Evolutionary conservation across 1,139 yeast genomes (phyloP), one percentile per base, ranked within the genome.

Genomic region (Suhomyces maxii): DNA sequence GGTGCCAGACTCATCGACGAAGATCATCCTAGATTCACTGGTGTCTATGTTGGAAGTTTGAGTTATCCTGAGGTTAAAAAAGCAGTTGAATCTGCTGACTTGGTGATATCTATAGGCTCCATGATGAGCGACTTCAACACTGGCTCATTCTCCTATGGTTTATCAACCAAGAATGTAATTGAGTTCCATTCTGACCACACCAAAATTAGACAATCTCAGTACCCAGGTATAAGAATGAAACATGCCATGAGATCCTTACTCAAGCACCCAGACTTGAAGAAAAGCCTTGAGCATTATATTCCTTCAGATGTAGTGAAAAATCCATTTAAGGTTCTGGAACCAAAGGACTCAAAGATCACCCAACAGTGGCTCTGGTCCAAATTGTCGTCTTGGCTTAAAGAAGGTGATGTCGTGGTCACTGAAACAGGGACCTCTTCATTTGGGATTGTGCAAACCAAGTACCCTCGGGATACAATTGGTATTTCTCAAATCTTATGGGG

Each of bases 141-240:
- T 13, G 75, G 75, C 26, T 64, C 73, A 6, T 69, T 69, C 52
- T 67, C 73, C 5, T 69, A 69, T 52, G 62, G 69, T 11, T 65
- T 64, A 48, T 61, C 59, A 48, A 65, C 73, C 31, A 66, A 64
- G 48, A 68, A 69, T 48, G 67, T 69, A 6, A 60, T 69, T 36
- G 75, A 69, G 52, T 68, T 69, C 61, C 75, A 69, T 53, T 69
- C 74, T 7, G 67, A 68, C 51, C 61, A 67, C 54, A 68, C 69
- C 42, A 68, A 69, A 53, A 64, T 69, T 44, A 64, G 59, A 51
- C 60, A 57, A 37, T 74, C 75, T 14, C 61, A 61, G 36, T 70
- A 67, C 54, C 66, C 71, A 8, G 61, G 63, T 18, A 67, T 71
- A 32, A 59, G 69, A 53, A 70, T 71, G 75, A 70, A 70, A 55